Evolutionary conservation across 1,284 basidiomycete species (phyloP), one percentile per base, ranked within the genome.

Genomic region (Cystobasidium sp.): DNA sequence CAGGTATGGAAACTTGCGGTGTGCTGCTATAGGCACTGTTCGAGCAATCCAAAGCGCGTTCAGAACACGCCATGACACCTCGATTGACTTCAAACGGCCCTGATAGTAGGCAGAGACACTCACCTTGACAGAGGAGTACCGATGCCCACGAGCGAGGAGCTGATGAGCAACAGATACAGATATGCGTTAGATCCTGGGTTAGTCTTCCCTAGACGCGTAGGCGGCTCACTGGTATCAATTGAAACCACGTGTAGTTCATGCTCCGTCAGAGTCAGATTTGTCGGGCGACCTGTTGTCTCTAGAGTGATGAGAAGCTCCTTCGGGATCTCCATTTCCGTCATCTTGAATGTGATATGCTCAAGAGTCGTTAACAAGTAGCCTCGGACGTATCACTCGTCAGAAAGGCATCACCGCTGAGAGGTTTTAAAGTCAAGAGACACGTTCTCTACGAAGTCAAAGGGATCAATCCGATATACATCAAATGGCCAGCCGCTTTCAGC

Each of bases 251-350:
- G 70, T 51, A 73, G 53, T 43, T 59, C 70, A 44, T 55, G 51
- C 37, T 64, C 63, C 10, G 51, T 59, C 37, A 73, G 70, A 62
- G 51, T 65, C 41, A 73, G 24, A 49, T 73, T 73, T n/a, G 70
- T 73, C n/a, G 70, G 59, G 22, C 70, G 62, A 39, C 62, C 56
- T 1, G 70, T 66, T 37, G 70, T 44, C n/a, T 56, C 52, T n/a
- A 73, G 70, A 20, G 70, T 73, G 16, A 73, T 55, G 62, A 73
- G 62, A 20, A 73, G 70, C 70, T 73, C 70, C 22, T 58, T 46
- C 12, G 39, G n/a, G 14, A 46, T 22, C 31, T 53, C 59, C 14
- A 22, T 22, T n/a, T 44, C 46, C 10, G 22, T 43, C 56, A 59
- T 59, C 16, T 59, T 59, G 56, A 18, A 14, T 31, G 12, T 43